Evolutionary conservation across 306 rosid genomes (phyloP).

Genomic region (Cucurbita ficifolia): DNA sequence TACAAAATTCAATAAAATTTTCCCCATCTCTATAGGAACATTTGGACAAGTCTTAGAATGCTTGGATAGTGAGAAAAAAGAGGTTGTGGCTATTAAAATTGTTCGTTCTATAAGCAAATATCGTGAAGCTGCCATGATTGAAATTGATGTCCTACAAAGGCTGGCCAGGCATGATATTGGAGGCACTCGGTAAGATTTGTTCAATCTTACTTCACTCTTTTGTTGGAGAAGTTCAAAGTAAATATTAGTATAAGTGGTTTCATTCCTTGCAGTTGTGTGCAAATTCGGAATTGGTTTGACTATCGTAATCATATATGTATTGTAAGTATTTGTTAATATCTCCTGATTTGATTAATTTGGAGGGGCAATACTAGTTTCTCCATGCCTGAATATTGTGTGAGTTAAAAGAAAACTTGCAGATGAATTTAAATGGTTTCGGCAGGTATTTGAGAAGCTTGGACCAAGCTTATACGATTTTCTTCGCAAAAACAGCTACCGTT

Average conservation of each 20-base stretch:
- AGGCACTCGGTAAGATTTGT: slow-evolving; percentile 43
- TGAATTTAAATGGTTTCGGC: slow-evolving; percentile 71
- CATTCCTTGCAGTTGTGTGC: slow-evolving; percentile 89
- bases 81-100: slow-evolving; percentile 56
- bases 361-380: slow-evolving; percentile 33
- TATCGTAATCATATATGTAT: slow-evolving; percentile 83
- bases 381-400: slow-evolving; percentile 59
- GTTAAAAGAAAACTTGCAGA: slow-evolving; percentile 61
- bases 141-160: slow-evolving; percentile 55
- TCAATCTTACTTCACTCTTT: slow-evolving; percentile 6
- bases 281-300: slow-evolving; percentile 93
- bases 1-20: not conserved
- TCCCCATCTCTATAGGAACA: slow-evolving; percentile 34
- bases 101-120: slow-evolving; percentile 57
- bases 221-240: slow-evolving; percentile 26
- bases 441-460: slow-evolving; percentile 94
- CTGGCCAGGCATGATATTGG: slow-evolving; percentile 51
- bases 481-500: slow-evolving; percentile 80
- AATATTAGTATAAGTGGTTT: slow-evolving; percentile 56
- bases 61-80: slow-evolving; percentile 54
- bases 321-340: slow-evolving; percentile 65
- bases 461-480: slow-evolving; percentile 90
- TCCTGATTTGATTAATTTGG: slow-evolving; percentile 42
- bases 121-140: slow-evolving; percentile 74
- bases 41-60: slow-evolving; percentile 82